Percentiles rank a stretch among this genome's conserved stretches.
phyloP scores from a whole-genome alignment of 805 yeast species.

The Cyberlindnera euphorbiiphila region DNA sequence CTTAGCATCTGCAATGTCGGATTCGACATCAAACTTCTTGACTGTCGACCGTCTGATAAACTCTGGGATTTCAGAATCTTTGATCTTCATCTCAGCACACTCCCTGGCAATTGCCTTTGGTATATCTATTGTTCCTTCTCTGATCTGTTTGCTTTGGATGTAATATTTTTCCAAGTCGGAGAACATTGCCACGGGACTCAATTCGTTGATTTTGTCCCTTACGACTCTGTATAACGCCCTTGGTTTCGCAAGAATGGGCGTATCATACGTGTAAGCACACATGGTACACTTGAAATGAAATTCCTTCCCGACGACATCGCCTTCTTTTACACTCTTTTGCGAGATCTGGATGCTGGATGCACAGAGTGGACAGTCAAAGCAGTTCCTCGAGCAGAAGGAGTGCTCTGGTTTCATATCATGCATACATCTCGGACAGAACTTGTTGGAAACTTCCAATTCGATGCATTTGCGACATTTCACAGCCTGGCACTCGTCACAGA shows the following conservation, averaged over 20 bases:
- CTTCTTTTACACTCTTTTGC: constrained; percentile 5
- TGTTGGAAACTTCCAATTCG: constrained; percentile 24
- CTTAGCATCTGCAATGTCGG: constrained; percentile 1
- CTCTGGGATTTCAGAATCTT: constrained; percentile 12
- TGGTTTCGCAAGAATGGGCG: constrained; percentile 18
- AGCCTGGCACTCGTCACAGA: constrained; percentile 25
- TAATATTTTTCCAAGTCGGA: constrained; percentile 20
- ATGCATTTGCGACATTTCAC: constrained; percentile 28
- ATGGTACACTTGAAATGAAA: constrained; percentile 16
- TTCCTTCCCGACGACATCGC: neutral
- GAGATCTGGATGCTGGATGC: constrained; percentile 12
- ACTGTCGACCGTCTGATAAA: constrained; percentile 16
- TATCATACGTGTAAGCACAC: constrained; percentile 18
- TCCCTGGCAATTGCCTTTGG: constrained; percentile 15
- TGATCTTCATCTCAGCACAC: constrained; percentile 18
- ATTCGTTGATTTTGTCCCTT: constrained; percentile 6
- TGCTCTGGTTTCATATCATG: constrained; percentile 23
- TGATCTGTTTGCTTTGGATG: constrained; percentile 15
- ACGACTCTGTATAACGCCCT: constrained; percentile 17
- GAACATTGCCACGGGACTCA: constrained; percentile 12
- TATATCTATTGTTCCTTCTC: constrained; percentile 11
- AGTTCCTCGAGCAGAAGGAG: constrained; percentile 24
- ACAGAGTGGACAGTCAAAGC: constrained; percentile 29
- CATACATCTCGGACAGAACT: constrained; percentile 29
- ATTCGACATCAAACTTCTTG: constrained; percentile 3